Conservation (phyloP, 1,284 basidiomycete genomes). For the Sphaerobolus stellatus region DNA sequence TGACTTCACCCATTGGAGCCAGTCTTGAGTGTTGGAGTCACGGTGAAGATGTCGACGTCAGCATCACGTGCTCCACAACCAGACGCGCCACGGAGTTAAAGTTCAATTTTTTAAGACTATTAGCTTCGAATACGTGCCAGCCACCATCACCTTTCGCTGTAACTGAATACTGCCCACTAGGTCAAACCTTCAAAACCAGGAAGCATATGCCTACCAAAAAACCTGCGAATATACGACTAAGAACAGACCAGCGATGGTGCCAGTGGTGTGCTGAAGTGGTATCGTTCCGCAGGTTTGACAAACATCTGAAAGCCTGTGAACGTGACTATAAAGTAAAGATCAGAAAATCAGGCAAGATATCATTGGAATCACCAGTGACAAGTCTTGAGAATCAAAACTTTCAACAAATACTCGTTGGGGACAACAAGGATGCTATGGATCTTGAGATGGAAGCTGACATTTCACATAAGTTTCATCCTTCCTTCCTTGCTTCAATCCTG, state of each 20-base stretch:
- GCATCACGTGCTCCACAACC: too few relatives aligned
- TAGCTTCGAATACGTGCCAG: too few relatives aligned
- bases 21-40: too few relatives aligned
- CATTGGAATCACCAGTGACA: not conserved
- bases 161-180: too few relatives aligned
- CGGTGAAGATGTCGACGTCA: too few relatives aligned
- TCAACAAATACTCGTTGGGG: not conserved
- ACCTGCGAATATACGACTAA: not conserved
- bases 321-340: too few relatives aligned
- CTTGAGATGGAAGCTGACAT: not conserved
- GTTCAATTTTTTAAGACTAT: too few relatives aligned
- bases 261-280: not conserved
- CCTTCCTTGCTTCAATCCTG: not conserved
- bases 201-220: not conserved
- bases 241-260: not conserved
- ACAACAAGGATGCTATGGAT: not conserved
- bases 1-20: too few relatives aligned
- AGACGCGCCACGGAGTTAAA: too few relatives aligned
- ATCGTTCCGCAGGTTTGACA: not conserved
- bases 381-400: not conserved
- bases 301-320: not conserved
- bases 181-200: too few relatives aligned
- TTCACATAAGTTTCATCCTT: not conserved
- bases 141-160: too few relatives aligned
- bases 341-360: not conserved